Conservation (phyloP, 1,139 yeast genomes). For the Yamadazyma siamensis region DNA sequence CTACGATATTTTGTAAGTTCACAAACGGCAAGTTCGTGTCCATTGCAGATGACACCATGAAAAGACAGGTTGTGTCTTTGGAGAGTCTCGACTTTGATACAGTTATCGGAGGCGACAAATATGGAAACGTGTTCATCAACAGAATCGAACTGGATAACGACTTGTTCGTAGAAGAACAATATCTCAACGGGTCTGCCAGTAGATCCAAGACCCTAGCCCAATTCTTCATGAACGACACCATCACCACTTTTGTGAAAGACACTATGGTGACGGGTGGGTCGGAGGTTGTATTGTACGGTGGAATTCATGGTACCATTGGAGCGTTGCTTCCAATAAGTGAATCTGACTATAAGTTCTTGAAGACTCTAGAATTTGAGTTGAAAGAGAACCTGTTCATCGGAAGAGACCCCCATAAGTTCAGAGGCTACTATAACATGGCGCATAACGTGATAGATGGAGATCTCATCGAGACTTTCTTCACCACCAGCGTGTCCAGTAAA, state of each 20-base stretch:
- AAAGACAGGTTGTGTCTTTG: slow-evolving; percentile 64
- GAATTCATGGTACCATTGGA: slow-evolving; percentile 82
- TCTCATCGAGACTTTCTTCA: slow-evolving; percentile 57
- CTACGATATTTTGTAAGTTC: slow-evolving; percentile 57
- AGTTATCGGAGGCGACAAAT: slow-evolving; percentile 82
- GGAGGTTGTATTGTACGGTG: slow-evolving; percentile 66
- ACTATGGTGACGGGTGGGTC: slow-evolving; percentile 58
- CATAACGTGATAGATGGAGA: slow-evolving; percentile 87
- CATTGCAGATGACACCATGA: slow-evolving; percentile 66
- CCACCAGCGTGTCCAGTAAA: slow-evolving; percentile 36
- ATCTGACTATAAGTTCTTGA: slow-evolving; percentile 61
- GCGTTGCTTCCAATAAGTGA: slow-evolving; percentile 65
- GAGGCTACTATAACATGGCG: slow-evolving; percentile 78
- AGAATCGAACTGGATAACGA: slow-evolving; percentile 51
- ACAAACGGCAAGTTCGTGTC: slow-evolving; percentile 57
- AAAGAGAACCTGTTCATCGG: slow-evolving; percentile 48
- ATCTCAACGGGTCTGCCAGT: slow-evolving; percentile 50
- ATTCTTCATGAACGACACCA: slow-evolving; percentile 67
- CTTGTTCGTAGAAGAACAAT: slow-evolving; percentile 12
- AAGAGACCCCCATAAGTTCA: slow-evolving; percentile 61
- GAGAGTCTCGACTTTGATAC: slow-evolving; percentile 70
- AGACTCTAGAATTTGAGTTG: slow-evolving; percentile 46
- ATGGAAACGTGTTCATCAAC: slow-evolving; percentile 73
- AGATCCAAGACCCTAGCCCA: slow-evolving; percentile 57
- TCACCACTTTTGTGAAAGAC: slow-evolving; percentile 57